Conservation (phyloP, 441 rosid genomes). For the Dalechampia spathulata region DNA sequence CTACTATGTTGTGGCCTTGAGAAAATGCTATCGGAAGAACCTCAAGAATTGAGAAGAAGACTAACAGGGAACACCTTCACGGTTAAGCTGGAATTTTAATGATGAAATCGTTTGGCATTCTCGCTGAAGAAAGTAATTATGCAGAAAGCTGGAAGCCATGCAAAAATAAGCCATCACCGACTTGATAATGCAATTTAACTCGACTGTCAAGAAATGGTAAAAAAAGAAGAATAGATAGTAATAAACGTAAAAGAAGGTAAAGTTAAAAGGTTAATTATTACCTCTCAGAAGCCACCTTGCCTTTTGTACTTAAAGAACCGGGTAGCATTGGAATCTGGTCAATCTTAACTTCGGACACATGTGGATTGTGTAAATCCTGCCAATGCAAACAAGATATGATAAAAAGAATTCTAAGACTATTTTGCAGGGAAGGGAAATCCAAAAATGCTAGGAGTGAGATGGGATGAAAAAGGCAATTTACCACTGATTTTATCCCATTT, state of each 20-base stretch:
- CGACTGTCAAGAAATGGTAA: too few relatives aligned
- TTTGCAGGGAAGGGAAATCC: too few relatives aligned
- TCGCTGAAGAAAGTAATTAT: slow-evolving; percentile 56
- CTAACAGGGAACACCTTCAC: slow-evolving; percentile 14
- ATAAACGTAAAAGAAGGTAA: too few relatives aligned
- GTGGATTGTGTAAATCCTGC: slow-evolving; percentile 53
- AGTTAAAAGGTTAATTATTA: slow-evolving; percentile 17
- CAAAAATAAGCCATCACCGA: slow-evolving; percentile 10
- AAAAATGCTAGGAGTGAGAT: neutral
- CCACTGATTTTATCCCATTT: slow-evolving; percentile 43
- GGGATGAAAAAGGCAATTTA: too few relatives aligned
- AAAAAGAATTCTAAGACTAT: too few relatives aligned
- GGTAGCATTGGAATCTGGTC: slow-evolving; percentile 35
- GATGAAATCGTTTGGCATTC: slow-evolving; percentile 28
- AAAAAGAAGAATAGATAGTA: too few relatives aligned
- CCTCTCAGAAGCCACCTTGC: slow-evolving; percentile 45
- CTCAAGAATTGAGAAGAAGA: slow-evolving; percentile 49
- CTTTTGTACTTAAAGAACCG: slow-evolving; percentile 22
- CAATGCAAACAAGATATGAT: slow-evolving; percentile 6
- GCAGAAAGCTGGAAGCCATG: slow-evolving; percentile 37
- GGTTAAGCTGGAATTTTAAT: slow-evolving; percentile 35
- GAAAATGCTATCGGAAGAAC: slow-evolving; percentile 28
- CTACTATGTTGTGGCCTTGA: slow-evolving; percentile 13
- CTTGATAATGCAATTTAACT: slow-evolving; percentile 6
- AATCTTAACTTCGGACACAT: slow-evolving; percentile 34